phyloP scores from a whole-genome alignment of 352 stramenopile species.

The Phytophthora ramorum region DNA sequence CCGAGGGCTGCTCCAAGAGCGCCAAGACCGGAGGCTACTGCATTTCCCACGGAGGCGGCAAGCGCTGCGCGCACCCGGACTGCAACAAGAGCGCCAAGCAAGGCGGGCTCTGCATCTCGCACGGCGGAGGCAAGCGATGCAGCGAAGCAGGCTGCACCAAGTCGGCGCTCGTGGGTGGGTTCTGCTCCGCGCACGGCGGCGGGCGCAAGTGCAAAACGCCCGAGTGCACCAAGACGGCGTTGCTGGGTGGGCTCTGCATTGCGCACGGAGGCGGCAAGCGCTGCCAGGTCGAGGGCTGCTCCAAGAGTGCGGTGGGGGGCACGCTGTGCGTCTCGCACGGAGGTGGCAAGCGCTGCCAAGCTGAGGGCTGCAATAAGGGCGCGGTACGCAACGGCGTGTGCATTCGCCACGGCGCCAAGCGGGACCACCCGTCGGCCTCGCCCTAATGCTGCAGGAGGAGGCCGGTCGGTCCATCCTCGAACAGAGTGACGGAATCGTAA shows the following conservation, averaged over 20 bases:
- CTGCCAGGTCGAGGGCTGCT: constrained; percentile 72
- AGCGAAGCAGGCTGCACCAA: constrained; percentile 78
- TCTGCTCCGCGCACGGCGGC: constrained; percentile 85
- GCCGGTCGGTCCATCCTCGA: constrained; percentile 16
- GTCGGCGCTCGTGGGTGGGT: constrained; percentile 81
- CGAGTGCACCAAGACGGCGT: constrained; percentile 80
- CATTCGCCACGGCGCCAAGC: constrained; percentile 86
- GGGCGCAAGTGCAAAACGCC: constrained; percentile 77
- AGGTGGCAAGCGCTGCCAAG: constrained; percentile 76
- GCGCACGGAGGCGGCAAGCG: constrained; percentile 84
- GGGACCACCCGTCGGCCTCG: constrained; percentile 41
- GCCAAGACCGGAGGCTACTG: constrained; percentile 84
- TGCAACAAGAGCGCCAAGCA: constrained; percentile 90
- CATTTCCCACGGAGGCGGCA: constrained; percentile 77
- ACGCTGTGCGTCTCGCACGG: constrained; percentile 76
- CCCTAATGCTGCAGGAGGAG: constrained; percentile 15
- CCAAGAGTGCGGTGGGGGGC: constrained; percentile 71
- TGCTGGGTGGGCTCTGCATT: constrained; percentile 82
- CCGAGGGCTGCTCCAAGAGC: constrained; percentile 71
- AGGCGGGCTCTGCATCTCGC: constrained; percentile 82
- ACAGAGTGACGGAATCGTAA: constrained; percentile 34
- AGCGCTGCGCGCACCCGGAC: constrained; percentile 69
- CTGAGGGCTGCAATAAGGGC: constrained; percentile 82
- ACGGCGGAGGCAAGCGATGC: constrained; percentile 85
- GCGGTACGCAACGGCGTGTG: constrained; percentile 87